phyloP scores from a whole-genome alignment of 164 flowering plant species.

The Berberis thunbergii region DNA sequence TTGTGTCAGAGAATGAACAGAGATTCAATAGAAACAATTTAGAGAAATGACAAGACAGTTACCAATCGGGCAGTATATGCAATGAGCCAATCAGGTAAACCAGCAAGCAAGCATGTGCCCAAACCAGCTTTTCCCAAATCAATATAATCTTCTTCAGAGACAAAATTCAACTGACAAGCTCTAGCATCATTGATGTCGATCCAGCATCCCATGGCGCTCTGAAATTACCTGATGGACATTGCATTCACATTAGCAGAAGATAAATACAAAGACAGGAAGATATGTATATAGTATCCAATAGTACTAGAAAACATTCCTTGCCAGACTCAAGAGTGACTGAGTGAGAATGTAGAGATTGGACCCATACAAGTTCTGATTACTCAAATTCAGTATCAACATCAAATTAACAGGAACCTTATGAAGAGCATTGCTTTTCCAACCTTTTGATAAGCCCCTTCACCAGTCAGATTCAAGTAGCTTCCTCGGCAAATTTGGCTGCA shows the following conservation, averaged over 20 bases:
- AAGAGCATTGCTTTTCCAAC: conserved; percentile 21
- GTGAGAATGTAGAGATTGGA: background rate
- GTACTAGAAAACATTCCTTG: no score
- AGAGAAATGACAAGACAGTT: conserved; percentile 4
- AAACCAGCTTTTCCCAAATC: conserved; percentile 87
- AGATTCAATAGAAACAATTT: background rate
- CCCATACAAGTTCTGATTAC: background rate
- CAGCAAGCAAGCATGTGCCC: conserved; percentile 90
- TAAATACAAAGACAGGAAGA: no score
- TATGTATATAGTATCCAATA: no score
- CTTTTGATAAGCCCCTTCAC: conserved; percentile 95
- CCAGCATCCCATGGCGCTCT: conserved; percentile 83
- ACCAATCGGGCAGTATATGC: conserved; percentile 97
- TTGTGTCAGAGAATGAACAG: background rate
- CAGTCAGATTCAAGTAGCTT: conserved; percentile 91
- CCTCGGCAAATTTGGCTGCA: conserved; percentile 97
- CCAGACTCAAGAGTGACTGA: background rate
- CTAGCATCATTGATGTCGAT: conserved; percentile 79
- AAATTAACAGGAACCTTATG: background rate
- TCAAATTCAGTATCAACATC: background rate
- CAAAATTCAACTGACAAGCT: conserved; percentile 76
- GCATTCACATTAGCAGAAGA: background rate
- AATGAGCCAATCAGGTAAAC: conserved; percentile 91
- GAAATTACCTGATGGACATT: conserved; percentile 53
- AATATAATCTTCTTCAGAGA: conserved; percentile 81